A percentile compares a stretch with the other conserved stretches of the same genome.
phyloP scores from a whole-genome alignment of 2,329 filamentous ascomycete genomes.

The Sporothrix pseudoabietina region DNA sequence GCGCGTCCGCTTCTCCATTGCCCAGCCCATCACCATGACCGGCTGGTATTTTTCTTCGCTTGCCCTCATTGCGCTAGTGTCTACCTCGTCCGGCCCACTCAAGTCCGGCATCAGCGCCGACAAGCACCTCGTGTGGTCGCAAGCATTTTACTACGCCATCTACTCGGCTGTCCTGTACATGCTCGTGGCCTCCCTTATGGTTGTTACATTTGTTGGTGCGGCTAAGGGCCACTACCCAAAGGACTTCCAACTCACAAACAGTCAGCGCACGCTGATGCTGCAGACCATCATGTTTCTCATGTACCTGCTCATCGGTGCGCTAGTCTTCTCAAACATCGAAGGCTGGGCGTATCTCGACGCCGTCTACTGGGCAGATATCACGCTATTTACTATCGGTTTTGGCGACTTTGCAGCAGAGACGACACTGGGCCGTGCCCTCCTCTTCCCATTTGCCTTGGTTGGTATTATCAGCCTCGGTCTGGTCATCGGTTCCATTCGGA shows the following conservation, averaged over 20 bases:
- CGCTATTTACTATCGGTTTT: slow-evolving; percentile 65
- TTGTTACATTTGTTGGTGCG: slow-evolving; percentile 78
- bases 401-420: slow-evolving; percentile 57
- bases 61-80: slow-evolving; percentile 66
- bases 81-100: slow-evolving; percentile 65
- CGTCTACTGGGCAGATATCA: slow-evolving; percentile 77
- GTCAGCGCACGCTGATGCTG: slow-evolving; percentile 84
- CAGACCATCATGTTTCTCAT: slow-evolving; percentile 85
- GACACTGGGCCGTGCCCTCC: slow-evolving; percentile 64
- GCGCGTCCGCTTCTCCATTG: slow-evolving; percentile 75
- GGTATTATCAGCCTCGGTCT: slow-evolving; percentile 72
- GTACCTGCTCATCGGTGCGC: slow-evolving; percentile 77
- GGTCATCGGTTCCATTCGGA: slow-evolving; percentile 48
- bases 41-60: slow-evolving; percentile 72
- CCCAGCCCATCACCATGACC: slow-evolving; percentile 79
- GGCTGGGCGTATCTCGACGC: slow-evolving; percentile 76
- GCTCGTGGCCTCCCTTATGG: slow-evolving; percentile 72
- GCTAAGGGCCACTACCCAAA: slow-evolving; percentile 69
- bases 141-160: slow-evolving; percentile 85
- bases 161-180: slow-evolving; percentile 81
- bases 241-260: slow-evolving; percentile 75
- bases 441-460: slow-evolving; percentile 81
- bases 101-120: slow-evolving; percentile 41
- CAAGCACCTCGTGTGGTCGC: slow-evolving; percentile 66
- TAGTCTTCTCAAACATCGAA: slow-evolving; percentile 72